Percentiles rank a stretch among this genome's conserved stretches.
phyloP scores from a whole-genome alignment of 352 stramenopile species.

The Pythium folliculosum region DNA sequence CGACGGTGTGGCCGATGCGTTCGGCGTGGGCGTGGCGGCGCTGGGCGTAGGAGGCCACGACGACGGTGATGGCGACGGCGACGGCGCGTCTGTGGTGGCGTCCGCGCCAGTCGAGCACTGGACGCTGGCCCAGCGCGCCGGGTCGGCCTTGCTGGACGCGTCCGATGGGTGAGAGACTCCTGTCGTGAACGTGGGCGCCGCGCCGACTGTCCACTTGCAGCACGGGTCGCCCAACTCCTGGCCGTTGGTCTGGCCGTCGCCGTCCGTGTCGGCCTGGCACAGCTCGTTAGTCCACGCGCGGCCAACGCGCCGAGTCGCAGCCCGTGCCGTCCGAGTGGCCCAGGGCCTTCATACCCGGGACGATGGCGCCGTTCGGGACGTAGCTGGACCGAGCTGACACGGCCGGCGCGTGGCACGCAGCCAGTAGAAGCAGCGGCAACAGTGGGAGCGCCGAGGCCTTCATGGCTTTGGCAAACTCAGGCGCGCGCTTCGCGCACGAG shows the following conservation, averaged over 20 bases:
- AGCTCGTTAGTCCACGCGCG: constrained; percentile 34
- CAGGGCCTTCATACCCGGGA: constrained; percentile 8
- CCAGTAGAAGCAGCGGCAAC: too few relatives aligned
- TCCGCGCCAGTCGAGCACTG: constrained; percentile 13
- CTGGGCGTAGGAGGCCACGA: not conserved
- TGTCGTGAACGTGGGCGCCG: constrained; percentile 6
- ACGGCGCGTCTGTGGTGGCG: too few relatives aligned
- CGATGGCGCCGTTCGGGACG: not conserved
- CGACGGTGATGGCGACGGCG: too few relatives aligned
- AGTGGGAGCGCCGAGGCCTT: too few relatives aligned
- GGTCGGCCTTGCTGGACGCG: constrained; percentile 11
- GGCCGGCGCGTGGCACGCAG: too few relatives aligned
- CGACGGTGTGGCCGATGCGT: too few relatives aligned
- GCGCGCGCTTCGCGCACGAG: too few relatives aligned
- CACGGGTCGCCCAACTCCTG: constrained; percentile 60
- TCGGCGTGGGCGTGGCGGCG: too few relatives aligned
- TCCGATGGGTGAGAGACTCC: constrained; percentile 26
- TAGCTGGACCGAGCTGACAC: not conserved
- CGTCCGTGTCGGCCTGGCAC: constrained; percentile 52
- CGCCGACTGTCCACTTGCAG: constrained; percentile 47
- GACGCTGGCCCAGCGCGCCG: constrained; percentile 12
- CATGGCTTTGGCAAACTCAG: too few relatives aligned
- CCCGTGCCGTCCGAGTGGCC: constrained; percentile 29
- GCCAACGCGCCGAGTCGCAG: constrained; percentile 13
- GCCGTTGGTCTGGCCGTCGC: constrained; percentile 58